Conservation (phyloP, 176 grass and related monocot genomes). For the Hordeum marinum region DNA sequence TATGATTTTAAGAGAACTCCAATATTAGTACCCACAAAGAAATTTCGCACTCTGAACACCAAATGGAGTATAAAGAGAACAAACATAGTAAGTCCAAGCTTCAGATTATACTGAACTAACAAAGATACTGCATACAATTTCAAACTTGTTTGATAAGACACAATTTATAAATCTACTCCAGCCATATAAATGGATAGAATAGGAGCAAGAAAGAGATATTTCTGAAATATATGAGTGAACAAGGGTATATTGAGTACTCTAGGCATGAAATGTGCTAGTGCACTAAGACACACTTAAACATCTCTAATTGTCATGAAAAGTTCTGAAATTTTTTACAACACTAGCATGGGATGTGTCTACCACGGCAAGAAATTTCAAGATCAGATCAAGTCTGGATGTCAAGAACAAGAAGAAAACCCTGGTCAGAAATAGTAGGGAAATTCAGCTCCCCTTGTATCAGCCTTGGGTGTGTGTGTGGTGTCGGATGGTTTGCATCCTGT, state of each 20-base stretch:
- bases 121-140: background rate
- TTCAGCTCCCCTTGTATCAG: too few relatives aligned
- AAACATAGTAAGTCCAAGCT: background rate
- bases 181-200: background rate
- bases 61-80: background rate
- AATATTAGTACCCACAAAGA: background rate
- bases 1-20: background rate
- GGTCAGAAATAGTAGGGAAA: background rate
- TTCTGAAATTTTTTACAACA: background rate
- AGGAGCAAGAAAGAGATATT: background rate
- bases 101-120: background rate
- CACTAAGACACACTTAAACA: background rate
- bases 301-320: background rate
- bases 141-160: background rate
- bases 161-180: background rate
- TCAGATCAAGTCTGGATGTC: background rate
- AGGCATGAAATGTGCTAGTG: background rate
- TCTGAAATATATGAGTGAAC: background rate
- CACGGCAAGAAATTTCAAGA: background rate
- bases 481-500: too few relatives aligned
- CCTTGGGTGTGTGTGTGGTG: too few relatives aligned
- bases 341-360: background rate
- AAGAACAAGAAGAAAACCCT: background rate
- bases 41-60: background rate
- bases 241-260: background rate